Conservation (phyloP, 305 asterid species). For the Andrographis paniculata region DNA sequence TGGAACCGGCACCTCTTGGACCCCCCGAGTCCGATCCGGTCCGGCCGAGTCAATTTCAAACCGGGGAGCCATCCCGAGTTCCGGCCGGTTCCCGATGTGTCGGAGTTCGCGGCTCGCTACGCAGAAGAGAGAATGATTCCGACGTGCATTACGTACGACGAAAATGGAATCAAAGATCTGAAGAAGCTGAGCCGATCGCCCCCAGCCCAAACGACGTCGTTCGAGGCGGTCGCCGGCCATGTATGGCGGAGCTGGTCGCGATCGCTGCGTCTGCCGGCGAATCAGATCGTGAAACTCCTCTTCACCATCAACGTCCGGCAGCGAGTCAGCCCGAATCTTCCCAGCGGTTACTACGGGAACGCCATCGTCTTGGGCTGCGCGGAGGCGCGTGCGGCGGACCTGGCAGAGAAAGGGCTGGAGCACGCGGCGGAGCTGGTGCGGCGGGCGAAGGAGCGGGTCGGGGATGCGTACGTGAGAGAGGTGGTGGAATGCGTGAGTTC, state of each 20-base stretch:
- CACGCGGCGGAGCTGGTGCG: conserved; percentile 26
- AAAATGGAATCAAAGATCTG: conserved; percentile 22
- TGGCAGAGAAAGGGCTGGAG: conserved; percentile 24
- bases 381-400: conserved; percentile 22
- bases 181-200: conserved; percentile 15
- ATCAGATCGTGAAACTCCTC: conserved; percentile 33
- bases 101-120: conserved; percentile 27
- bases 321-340: conserved; percentile 41
- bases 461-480: conserved; percentile 36
- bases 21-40: conserved; percentile 7
- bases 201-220: conserved; percentile 26
- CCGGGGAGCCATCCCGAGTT: conserved; percentile 38
- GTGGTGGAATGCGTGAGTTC: conserved; percentile 42
- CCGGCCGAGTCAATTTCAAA: conserved; percentile 2
- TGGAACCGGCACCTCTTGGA: conserved; percentile 39
- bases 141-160: conserved; percentile 29
- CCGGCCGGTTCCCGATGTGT: conserved; percentile 27
- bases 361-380: conserved; percentile 51
- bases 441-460: conserved; percentile 37
- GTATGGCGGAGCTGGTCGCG: conserved; percentile 51
- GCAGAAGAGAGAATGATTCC: conserved; percentile 30
- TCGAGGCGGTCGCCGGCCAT: conserved; percentile 48
- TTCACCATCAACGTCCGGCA: conserved; percentile 37
- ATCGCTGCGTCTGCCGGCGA: conserved; percentile 29
- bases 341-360: conserved; percentile 45